phyloP scores from a whole-genome alignment of 768 basidiomycete species.

The Suillus paluster region DNA sequence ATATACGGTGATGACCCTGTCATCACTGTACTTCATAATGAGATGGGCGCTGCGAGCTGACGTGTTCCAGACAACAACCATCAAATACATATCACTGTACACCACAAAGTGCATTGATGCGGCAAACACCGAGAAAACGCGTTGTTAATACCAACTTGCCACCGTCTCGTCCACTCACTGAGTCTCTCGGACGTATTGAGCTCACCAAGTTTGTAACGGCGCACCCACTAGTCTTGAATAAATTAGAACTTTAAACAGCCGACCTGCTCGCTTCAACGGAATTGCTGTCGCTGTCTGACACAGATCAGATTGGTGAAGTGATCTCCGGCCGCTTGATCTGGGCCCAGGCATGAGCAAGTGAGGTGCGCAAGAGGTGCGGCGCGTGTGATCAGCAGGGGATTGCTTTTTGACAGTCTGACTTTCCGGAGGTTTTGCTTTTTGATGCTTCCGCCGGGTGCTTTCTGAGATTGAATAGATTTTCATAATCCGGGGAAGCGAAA shows the following conservation, averaged over 20 bases:
- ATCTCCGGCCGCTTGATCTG: neutral
- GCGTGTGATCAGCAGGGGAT: neutral
- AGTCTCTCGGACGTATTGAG: neutral
- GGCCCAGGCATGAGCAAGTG: neutral
- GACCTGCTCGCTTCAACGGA: neutral
- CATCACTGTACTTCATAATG: neutral
- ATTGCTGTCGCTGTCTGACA: neutral
- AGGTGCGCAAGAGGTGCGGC: no score
- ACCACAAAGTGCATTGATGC: no score
- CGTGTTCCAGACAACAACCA: no score
- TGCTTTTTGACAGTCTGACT: neutral
- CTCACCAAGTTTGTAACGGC: neutral
- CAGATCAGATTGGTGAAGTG: no score
- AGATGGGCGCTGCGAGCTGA: neutral
- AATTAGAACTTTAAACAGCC: neutral
- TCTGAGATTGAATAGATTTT: neutral
- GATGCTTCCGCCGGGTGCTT: neutral
- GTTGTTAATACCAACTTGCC: no score
- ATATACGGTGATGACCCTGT: no score
- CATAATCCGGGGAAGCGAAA: neutral
- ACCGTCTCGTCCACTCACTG: neutral
- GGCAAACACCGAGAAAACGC: no score
- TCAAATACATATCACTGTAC: no score
- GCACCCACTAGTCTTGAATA: neutral
- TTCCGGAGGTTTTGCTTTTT: neutral